A percentile compares a stretch with the other conserved stretches of the same genome.
phyloP scores from a whole-genome alignment of 768 basidiomycete species.

The Agrocybe praecox region DNA sequence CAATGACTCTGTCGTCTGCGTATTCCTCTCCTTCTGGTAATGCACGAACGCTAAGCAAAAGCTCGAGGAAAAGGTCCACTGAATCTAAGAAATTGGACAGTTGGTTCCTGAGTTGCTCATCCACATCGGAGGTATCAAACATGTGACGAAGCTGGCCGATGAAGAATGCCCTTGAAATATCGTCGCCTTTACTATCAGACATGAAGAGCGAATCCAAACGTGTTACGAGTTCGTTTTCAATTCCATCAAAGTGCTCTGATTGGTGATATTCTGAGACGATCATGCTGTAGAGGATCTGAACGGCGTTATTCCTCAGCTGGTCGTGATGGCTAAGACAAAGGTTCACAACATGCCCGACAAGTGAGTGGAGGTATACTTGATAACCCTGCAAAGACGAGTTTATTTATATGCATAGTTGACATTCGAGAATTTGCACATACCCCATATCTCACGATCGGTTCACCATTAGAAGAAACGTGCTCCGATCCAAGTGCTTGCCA shows the following conservation, averaged over 20 bases:
- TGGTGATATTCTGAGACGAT: constrained; percentile 91
- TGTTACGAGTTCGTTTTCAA: constrained; percentile 91
- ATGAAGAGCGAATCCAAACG: constrained; percentile 91
- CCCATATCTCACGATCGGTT: constrained; percentile 64
- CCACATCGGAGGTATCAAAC: constrained; percentile 85
- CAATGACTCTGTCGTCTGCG: constrained; percentile 92
- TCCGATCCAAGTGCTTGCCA: constrained; percentile 89
- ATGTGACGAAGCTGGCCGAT: constrained; percentile 85
- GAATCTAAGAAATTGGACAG: constrained; percentile 86
- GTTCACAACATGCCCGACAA: constrained; percentile 89
- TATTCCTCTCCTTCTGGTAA: constrained; percentile 93
- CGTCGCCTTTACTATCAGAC: constrained; percentile 89
- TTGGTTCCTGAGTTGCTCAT: constrained; percentile 74
- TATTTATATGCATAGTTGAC: not conserved
- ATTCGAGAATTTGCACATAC: constrained; percentile 42
- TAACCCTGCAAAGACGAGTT: constrained; percentile 62
- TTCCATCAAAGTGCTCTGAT: constrained; percentile 81
- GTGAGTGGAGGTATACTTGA: constrained; percentile 77
- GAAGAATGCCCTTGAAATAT: constrained; percentile 92
- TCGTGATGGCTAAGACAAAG: constrained; percentile 96
- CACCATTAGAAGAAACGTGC: constrained; percentile 50
- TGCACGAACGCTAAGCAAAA: constrained; percentile 83
- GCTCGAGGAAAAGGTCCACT: constrained; percentile 90
- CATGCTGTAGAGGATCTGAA: constrained; percentile 94
- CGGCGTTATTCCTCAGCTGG: constrained; percentile 85